Evolutionary conservation across 352 stramenopile genomes (phyloP).

Genomic region (Blastocystis sp.): DNA sequence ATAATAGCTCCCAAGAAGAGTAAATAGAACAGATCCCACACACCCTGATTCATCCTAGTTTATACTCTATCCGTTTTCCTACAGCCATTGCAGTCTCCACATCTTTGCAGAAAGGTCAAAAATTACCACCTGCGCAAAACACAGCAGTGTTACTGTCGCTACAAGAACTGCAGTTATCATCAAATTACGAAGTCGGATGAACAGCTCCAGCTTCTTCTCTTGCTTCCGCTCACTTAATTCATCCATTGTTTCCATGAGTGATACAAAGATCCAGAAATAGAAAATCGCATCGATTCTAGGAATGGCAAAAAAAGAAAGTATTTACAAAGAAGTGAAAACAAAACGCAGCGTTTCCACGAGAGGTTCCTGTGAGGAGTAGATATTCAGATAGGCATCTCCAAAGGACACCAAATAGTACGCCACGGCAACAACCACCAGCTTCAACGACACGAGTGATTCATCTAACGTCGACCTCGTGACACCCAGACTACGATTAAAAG

Average conservation of each 20-base stretch:
- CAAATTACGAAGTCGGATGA: background rate
- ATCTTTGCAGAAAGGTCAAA: background rate
- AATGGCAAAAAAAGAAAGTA: background rate
- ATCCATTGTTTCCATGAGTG: conserved; percentile 13
- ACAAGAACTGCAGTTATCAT: background rate
- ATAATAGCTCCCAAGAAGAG: conserved; percentile 35
- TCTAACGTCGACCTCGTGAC: conserved; percentile 35
- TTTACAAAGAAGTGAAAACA: background rate
- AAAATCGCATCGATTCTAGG: conserved; percentile 36
- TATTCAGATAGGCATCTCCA: background rate
- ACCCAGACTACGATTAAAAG: conserved; percentile 7
- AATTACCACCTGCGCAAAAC: background rate
- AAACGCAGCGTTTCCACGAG: background rate
- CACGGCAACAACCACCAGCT: background rate
- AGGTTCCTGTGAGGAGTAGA: background rate
- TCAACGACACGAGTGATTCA: background rate
- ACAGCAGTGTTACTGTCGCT: background rate
- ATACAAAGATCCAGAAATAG: conserved; percentile 54
- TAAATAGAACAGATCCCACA: conserved; percentile 59
- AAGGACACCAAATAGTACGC: conserved; percentile 40
- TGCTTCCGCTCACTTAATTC: background rate
- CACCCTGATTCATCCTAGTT: conserved; percentile 38
- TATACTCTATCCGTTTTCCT: background rate
- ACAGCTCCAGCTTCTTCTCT: conserved; percentile 22
- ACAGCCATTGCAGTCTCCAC: conserved; percentile 60